Evolutionary conservation across 176 grass and related monocot species (phyloP).

Genomic region (Thinopyrum elongatum): DNA sequence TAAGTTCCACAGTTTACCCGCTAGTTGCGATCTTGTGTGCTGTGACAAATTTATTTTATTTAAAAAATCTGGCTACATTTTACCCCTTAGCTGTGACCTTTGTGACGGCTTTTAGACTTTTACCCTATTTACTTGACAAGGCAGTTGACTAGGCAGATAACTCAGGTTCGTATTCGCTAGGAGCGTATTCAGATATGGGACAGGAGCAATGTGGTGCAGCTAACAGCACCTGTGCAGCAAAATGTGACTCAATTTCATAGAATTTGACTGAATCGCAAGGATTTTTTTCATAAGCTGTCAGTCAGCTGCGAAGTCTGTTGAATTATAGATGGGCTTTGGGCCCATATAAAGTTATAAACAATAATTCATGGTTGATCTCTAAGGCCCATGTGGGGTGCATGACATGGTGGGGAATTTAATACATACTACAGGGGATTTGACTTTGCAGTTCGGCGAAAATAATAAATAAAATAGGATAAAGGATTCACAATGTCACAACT

Average conservation of each 20-base stretch:
- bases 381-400: too few species aligned
- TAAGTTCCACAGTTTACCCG: not conserved
- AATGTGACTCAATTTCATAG: not conserved
- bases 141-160: not conserved
- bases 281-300: not conserved
- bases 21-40: not conserved
- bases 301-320: too few species aligned
- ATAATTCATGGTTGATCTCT: too few species aligned
- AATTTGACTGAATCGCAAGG: not conserved
- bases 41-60: not conserved
- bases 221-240: not conserved
- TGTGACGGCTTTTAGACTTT: not conserved
- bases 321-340: too few species aligned
- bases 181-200: too few species aligned
- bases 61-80: not conserved
- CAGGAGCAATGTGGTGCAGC: not conserved
- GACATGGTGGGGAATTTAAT: too few species aligned
- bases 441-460: not conserved
- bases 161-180: not conserved
- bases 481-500: not conserved
- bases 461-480: not conserved
- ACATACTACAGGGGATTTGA: too few species aligned
- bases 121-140: not conserved
- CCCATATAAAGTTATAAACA: too few species aligned
- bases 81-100: not conserved